Base-by-base conservation (phyloP, 78 protist genomes). In the Planoprotostelium fungivorum region DNA sequence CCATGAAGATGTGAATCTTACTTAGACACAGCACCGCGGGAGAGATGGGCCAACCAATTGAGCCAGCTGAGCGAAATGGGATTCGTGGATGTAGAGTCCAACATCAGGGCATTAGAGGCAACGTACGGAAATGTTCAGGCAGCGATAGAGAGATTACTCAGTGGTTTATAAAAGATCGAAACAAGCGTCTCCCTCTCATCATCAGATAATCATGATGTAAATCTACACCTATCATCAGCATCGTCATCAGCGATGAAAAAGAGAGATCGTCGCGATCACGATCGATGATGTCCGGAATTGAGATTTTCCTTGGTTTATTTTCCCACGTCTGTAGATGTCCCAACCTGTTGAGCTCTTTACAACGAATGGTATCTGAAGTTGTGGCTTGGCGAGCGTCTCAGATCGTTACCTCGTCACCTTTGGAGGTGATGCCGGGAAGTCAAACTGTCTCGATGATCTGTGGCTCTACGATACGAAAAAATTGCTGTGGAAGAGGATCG, bases 11-110 rank as follows among this genome's bases (percentile, higher is more conserved):
- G 83, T 63, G 86, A 34, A 51, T 51, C 31, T 51, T 51, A 51
- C 16, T 51, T 23, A 83, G n/a, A 37, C 88, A 89, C 86, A 84
- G 90, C 96, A 86, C 95, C 97, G 5, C 94, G 73, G 29, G 84
- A 36, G 36, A 73, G 92, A 85, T 96, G 34, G 38, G 51, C 51
- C 38, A 28, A 36, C 28, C 97, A 96, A 89, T 84, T 96, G 1
- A 39, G 29, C 28, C 95, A 94, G 86, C 87, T 96, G 34, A 84
- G 92, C 23, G 98, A 95, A 35, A 96, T 96, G 94, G 98, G 98
- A n/a, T 96, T 96, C 38, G 23, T 34, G 0, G 97, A 96, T 37
- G 83, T 38, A n/a, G 93, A 84, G 28, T 91, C 87, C 35, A 95
- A 95, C 90, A 96, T 96, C 23, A 25, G 37, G 35, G 96, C 96